A percentile compares a stretch with the other conserved stretches of the same genome.
These are phyloP conservation scores for Coniferiporia sulphurascens DNA, from an alignment of 1,284 basidiomycete species.

Conservation along the genomic window DNA sequence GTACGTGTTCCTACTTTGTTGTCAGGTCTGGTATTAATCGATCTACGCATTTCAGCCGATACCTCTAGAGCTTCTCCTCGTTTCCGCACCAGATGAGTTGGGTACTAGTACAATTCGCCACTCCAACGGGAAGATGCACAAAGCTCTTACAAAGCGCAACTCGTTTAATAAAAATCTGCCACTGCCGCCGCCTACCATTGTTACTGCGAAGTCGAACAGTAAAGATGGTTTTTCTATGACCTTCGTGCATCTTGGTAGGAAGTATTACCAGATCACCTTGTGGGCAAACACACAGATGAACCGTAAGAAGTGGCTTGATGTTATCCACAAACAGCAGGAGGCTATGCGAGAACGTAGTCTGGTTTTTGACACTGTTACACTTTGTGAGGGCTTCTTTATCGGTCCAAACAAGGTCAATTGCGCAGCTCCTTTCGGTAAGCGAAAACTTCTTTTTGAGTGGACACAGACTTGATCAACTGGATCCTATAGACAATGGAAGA, in stretches of 20 bases:
- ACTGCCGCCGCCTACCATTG: constrained; percentile 38
- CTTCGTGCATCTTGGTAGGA: constrained; percentile 90
- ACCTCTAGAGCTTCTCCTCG: constrained; percentile 88
- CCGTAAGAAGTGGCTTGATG: constrained; percentile 93
- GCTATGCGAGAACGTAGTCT: constrained; percentile 78
- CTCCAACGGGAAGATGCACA: constrained; percentile 16
- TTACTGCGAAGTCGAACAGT: constrained; percentile 41
- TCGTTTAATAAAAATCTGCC: constrained; percentile 46
- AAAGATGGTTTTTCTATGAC: constrained; percentile 93
- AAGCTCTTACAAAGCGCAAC: constrained; percentile 42
- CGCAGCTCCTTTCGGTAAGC: constrained; percentile 90
- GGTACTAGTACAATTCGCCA: constrained; percentile 6
- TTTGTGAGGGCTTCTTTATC: constrained; percentile 87
- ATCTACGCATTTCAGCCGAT: constrained; percentile 63
- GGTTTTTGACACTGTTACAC: constrained; percentile 82
- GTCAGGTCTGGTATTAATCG: constrained; percentile 13
- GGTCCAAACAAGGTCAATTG: constrained; percentile 87
- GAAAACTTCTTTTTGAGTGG: background rate
- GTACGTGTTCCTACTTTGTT: constrained; percentile 42
- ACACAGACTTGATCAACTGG: constrained; percentile 4
- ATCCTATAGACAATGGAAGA: constrained; percentile 67
- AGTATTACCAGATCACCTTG: constrained; percentile 88
- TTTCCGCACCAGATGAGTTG: constrained; percentile 75
- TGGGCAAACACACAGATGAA: constrained; percentile 87
- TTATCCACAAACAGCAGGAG: constrained; percentile 88